phyloP scores from a whole-genome alignment of 83 land plant genomes.

The Picea mariana region DNA sequence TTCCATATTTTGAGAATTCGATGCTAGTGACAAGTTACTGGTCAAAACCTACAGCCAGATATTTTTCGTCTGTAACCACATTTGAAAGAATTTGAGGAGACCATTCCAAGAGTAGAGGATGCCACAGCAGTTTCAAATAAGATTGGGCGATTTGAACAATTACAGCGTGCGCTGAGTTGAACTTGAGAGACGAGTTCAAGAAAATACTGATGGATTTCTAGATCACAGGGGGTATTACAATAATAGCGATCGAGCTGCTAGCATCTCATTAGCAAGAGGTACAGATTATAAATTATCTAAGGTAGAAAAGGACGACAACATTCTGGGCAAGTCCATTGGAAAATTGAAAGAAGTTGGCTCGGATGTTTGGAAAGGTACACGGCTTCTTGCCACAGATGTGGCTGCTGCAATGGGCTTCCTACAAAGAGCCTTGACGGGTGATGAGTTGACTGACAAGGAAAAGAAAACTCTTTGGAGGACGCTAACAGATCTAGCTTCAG shows the following conservation, averaged over 20 bases:
- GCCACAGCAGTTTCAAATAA: no score
- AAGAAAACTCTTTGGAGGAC: slow-evolving; percentile 82
- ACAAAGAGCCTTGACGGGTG: slow-evolving; percentile 61
- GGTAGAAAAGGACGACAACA: slow-evolving; percentile 45
- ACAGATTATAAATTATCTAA: slow-evolving; percentile 24
- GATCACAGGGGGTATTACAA: slow-evolving; percentile 23
- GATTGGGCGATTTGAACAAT: no score
- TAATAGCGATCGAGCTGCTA: slow-evolving; percentile 13
- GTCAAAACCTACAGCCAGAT: no score
- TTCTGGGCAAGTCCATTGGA: slow-evolving; percentile 3
- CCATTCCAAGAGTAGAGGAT: no score
- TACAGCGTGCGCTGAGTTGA: no score
- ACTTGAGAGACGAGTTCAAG: no score
- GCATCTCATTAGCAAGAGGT: background rate
- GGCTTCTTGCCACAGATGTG: slow-evolving; percentile 83
- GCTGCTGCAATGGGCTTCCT: slow-evolving; percentile 75
- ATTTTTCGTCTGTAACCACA: no score
- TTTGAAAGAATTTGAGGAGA: no score
- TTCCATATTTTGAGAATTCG: no score
- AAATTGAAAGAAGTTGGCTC: slow-evolving; percentile 22
- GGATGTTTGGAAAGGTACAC: slow-evolving; percentile 97
- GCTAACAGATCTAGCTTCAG: no score
- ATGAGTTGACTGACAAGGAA: slow-evolving; percentile 87
- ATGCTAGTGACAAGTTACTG: no score
- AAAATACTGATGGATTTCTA: no score